Base-by-base conservation (phyloP, 148 eudicot genomes). In the Beta vulgaris region DNA sequence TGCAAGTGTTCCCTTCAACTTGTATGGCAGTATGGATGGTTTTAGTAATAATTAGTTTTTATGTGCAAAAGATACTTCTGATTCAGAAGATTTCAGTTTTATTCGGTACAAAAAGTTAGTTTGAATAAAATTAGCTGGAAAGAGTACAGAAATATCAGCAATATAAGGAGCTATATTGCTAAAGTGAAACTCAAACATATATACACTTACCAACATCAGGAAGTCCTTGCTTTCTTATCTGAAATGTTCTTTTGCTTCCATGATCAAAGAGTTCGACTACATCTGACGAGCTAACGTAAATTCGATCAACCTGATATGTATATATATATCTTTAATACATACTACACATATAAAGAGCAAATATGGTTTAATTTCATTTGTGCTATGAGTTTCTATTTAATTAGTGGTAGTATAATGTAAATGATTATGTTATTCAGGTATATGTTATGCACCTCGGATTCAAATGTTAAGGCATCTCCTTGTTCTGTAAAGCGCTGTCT, bases 381-480 rank as follows among this genome's bases (percentile, higher is more conserved):
- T 64, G 39, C 7, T 64, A 15, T n/a, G 44, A 21, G 21, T 2
- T 35, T 18, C 0, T n/a, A 19, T 26, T 16, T 64, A n/a, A 6
- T 35, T 35, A 64, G 46, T 64, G n/a, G n/a, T n/a, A n/a, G n/a
- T n/a, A n/a, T n/a, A n/a, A n/a, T n/a, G n/a, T n/a, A n/a, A n/a
- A n/a, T n/a, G n/a, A n/a, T n/a, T n/a, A n/a, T n/a, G n/a, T n/a
- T n/a, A n/a, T n/a, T 14, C 4, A 32, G 25, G 68, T 39, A n/a
- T 57, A 53, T 40, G 53, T 57, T 57, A 69, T 31, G 73, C 80
- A 91, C 99, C 93, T 95, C 99, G 14, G 91, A 87, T 79, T 95
- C 99, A 81, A 95, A 95, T 37, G 97, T 95, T 42, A 95, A 84
- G 72, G 99, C 96, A 78, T 95, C 92, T 72, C 99, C 96, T 90